Evolutionary conservation across 208 protist genomes (phyloP).

Genomic region (Leishmania aethiopica): DNA sequence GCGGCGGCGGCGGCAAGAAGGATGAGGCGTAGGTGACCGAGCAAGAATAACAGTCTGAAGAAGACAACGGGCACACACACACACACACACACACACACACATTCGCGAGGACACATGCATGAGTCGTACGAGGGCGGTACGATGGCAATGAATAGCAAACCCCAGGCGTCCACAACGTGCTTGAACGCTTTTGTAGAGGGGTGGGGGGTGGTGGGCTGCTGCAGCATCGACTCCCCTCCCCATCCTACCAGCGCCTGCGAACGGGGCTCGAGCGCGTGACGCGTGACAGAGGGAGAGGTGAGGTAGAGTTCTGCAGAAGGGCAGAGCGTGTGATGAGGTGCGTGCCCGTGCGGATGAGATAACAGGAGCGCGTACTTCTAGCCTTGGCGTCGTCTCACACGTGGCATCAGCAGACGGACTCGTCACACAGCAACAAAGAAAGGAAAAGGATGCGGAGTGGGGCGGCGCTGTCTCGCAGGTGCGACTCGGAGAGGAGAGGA

Average conservation of each 20-base stretch:
- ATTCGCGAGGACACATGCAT: neutral
- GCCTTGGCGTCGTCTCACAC: neutral
- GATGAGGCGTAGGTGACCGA: too few species aligned
- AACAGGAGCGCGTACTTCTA: neutral
- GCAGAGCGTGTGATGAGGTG: neutral
- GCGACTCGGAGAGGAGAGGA: neutral
- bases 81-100: neutral
- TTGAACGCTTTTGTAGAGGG: neutral
- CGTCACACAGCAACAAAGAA: neutral
- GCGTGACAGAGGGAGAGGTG: neutral
- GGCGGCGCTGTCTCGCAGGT: neutral
- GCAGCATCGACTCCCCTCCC: neutral
- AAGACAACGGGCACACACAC: neutral
- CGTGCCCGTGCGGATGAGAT: neutral
- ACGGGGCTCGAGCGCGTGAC: neutral
- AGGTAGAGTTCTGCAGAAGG: neutral
- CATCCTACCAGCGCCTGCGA: neutral
- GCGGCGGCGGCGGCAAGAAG: too few species aligned
- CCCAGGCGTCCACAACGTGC: neutral
- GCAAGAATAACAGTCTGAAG: too few species aligned
- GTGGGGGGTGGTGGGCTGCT: neutral
- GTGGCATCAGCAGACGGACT: neutral
- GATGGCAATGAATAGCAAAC: neutral
- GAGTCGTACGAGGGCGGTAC: neutral
- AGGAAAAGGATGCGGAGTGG: neutral